Percentiles rank a stretch among this genome's conserved stretches.
phyloP scores from a whole-genome alignment of 2,329 filamentous ascomycete species.

The Fusarium irregulare region DNA sequence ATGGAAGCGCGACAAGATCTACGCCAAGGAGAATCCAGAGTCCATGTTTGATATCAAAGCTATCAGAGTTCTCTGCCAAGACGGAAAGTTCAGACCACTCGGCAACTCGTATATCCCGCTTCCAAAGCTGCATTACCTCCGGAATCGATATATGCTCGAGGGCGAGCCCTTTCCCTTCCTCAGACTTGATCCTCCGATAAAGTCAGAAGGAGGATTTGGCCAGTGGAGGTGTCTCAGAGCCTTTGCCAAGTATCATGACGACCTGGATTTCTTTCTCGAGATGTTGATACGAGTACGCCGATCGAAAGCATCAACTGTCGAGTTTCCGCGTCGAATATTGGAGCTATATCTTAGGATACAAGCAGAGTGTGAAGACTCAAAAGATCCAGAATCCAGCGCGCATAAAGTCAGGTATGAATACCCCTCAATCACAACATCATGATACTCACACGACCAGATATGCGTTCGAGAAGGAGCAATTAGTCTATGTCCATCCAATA shows the following conservation, averaged over 20 bases:
- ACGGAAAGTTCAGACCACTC: conserved; percentile 32
- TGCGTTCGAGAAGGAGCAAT: conserved; percentile 38
- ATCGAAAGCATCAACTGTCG: conserved; percentile 29
- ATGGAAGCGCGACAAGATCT: conserved; percentile 40
- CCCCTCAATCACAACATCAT: not conserved
- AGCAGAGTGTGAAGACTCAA: conserved; percentile 36
- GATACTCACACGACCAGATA: conserved; percentile 15
- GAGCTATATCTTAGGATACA: conserved; percentile 43
- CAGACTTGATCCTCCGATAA: conserved; percentile 32
- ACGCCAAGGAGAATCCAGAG: conserved; percentile 36
- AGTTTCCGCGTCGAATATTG: conserved; percentile 40
- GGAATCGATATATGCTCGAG: conserved; percentile 42
- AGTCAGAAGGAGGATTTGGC: conserved; percentile 30
- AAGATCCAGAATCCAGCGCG: conserved; percentile 15
- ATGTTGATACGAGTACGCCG: conserved; percentile 34
- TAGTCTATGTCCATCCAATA: conserved; percentile 38
- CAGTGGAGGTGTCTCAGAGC: conserved; percentile 38
- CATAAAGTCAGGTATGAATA: conserved; percentile 35
- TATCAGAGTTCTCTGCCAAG: conserved; percentile 33
- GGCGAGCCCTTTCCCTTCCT: conserved; percentile 41
- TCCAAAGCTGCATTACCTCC: conserved; percentile 42
- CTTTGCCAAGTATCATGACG: conserved; percentile 33
- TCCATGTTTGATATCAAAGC: conserved; percentile 39
- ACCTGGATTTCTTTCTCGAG: conserved; percentile 42
- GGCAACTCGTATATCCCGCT: conserved; percentile 40